phyloP scores from a whole-genome alignment of 129 eudicot genomes.

The Pulicaria dysenterica region DNA sequence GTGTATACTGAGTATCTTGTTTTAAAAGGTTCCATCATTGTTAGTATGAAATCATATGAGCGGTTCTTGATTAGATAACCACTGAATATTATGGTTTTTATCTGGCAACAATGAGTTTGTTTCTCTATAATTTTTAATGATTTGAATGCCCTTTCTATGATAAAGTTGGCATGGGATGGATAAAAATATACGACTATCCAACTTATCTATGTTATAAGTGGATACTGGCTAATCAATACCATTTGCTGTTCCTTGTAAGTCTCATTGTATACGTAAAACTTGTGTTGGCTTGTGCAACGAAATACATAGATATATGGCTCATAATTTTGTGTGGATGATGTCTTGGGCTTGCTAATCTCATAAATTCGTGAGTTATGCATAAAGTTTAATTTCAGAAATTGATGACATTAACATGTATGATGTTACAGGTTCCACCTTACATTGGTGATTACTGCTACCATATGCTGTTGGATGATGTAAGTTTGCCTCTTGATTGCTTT shows the following conservation, averaged over 20 bases:
- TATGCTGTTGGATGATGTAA: constrained; percentile 99
- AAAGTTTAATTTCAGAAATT: constrained; percentile 11
- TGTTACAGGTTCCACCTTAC: constrained; percentile 85
- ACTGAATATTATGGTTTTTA: background rate
- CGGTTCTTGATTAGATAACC: background rate
- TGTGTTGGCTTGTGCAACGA: background rate
- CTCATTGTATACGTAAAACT: background rate
- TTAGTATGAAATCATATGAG: constrained; percentile 24
- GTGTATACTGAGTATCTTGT: background rate
- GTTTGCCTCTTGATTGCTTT: constrained; percentile 32
- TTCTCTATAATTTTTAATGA: constrained; percentile 11
- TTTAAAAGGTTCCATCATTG: background rate
- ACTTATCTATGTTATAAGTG: background rate
- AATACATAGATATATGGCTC: too few species aligned
- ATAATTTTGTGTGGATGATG: background rate
- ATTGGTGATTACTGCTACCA: constrained; percentile 86
- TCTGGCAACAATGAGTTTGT: background rate
- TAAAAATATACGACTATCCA: constrained; percentile 1
- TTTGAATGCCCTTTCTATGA: background rate
- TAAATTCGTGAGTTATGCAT: background rate
- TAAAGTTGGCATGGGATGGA: constrained; percentile 16
- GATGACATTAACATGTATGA: constrained; percentile 9
- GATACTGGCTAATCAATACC: constrained; percentile 1
- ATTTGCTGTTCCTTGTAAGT: background rate
- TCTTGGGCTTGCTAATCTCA: background rate